Conservation (phyloP, 2,329 filamentous ascomycete genomes). For the Penicillium vulpinum region DNA sequence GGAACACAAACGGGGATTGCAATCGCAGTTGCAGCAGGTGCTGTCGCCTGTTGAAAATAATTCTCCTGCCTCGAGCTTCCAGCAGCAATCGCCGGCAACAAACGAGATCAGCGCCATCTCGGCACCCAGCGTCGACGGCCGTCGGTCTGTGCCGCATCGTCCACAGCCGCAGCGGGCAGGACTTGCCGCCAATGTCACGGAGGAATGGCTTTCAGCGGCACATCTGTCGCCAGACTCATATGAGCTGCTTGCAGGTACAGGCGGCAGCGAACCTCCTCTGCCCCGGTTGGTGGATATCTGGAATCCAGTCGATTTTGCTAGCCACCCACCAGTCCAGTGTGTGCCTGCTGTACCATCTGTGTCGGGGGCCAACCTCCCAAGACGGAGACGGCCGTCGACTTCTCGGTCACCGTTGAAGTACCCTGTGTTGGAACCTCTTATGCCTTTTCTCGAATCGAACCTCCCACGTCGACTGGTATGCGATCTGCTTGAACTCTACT, state of each 20-base stretch:
- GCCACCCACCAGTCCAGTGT: conserved; percentile 35
- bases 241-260: conserved; percentile 29
- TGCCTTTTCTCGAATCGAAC: conserved; percentile 76
- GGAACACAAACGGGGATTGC: conserved; percentile 10
- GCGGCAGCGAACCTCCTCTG: conserved; percentile 29
- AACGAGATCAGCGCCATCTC: conserved; percentile 31
- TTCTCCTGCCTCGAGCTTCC: conserved; percentile 28
- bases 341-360: conserved; percentile 37
- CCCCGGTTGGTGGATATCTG: conserved; percentile 34
- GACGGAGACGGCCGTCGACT: conserved; percentile 53
- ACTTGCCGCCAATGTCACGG: conserved; percentile 28
- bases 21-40: conserved; percentile 6
- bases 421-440: conserved; percentile 77
- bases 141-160: conserved; percentile 25
- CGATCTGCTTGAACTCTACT: conserved; percentile 87
- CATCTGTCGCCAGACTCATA: conserved; percentile 37
- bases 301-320: conserved; percentile 32
- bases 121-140: conserved; percentile 32
- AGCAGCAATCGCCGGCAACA: conserved; percentile 29
- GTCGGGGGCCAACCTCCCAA: conserved; percentile 57
- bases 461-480: conserved; percentile 79
- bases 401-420: conserved; percentile 61
- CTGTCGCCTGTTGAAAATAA: conserved; percentile 22
- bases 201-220: conserved; percentile 36
- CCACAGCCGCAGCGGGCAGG: conserved; percentile 21